Base-by-base conservation (phyloP, 1,139 yeast species). In the Yamadazyma dushanensis region DNA sequence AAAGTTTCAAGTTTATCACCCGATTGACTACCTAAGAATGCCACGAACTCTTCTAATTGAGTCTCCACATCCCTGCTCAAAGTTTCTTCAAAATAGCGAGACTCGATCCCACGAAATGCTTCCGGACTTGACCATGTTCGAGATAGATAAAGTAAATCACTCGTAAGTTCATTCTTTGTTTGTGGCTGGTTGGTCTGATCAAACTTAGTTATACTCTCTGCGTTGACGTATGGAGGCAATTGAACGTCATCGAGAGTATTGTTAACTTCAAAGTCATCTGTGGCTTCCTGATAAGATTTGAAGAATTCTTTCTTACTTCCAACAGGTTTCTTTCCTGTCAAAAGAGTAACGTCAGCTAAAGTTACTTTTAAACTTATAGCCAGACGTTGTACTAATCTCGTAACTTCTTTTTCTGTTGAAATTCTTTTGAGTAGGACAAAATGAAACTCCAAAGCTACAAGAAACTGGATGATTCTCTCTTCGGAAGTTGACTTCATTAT, bases 161-260 rank as follows among this genome's bases (percentile, higher is more conserved):
- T 40, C 1, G 59, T 22, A 1, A 41, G 20, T 18, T 54, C 51
- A 6, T 39, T 28, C n/a, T 34, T 37, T 2, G 36, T 23, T 8
- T 29, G n/a, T 18, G 33, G 36, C 16, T 20, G 26, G 1, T 32
- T 16, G 6, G 18, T 23, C 8, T 33, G 14, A 3, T 17, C 16
- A 17, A 44, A 33, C n/a, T 44, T 51, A 1, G 56, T 49, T 9
- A 67, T 44, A 24, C 57, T 60, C 15, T 44, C 53, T 1, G 68
- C 70, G 43, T 69, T 58, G 8, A 70, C 61, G 37, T 60, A 54
- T 1, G 66, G 61, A 1, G 75, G 75, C n/a, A 70, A 49, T 34
- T 65, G 63, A 16, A 70, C 57, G 20, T 58, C 50, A 35, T 70
- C 73, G 2, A 69, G 44, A 24, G 46, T 53, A 39, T 67, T 67